A percentile compares a stretch with the other conserved stretches of the same genome.
These are phyloP conservation scores for Claviceps sp. DNA, from an alignment of 2,329 filamentous ascomycete species.

Conservation along the genomic window DNA sequence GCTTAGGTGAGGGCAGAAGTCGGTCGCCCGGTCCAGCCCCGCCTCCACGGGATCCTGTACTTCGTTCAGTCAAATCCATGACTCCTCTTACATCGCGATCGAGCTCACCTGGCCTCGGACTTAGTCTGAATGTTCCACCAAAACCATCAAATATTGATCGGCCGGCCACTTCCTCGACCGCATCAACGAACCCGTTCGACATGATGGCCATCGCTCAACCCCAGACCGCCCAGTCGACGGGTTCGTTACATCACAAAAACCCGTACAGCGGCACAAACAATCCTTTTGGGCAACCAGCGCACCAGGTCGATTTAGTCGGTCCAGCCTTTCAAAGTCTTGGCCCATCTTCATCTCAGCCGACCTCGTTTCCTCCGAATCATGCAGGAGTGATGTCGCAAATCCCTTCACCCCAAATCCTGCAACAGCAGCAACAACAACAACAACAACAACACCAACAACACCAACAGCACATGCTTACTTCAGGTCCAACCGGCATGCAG, in stretches of 20 bases:
- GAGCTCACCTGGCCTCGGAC: constrained; percentile 15
- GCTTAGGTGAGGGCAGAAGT: constrained; percentile 59
- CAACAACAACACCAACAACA: constrained; percentile 27
- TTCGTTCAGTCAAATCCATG: constrained; percentile 37
- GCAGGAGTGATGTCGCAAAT: constrained; percentile 29
- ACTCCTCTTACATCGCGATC: constrained; percentile 35
- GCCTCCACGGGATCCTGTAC: constrained; percentile 31
- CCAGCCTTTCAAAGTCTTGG: constrained; percentile 66
- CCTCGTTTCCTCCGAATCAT: constrained; percentile 50
- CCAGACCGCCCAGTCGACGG: constrained; percentile 52
- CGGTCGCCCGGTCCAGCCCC: constrained; percentile 21
- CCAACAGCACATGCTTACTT: constrained; percentile 25
- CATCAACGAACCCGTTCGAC: constrained; percentile 57
- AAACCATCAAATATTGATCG: constrained; percentile 16
- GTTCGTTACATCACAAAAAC: constrained; percentile 44
- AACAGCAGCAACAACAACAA: constrained; percentile 26
- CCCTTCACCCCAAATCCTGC: constrained; percentile 1
- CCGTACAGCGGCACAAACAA: constrained; percentile 48
- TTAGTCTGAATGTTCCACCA: constrained; percentile 20
- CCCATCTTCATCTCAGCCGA: constrained; percentile 40
- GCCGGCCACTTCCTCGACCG: constrained; percentile 27
- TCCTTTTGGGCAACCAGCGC: constrained; percentile 48
- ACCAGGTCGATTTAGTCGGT: constrained; percentile 33
- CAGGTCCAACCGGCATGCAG: constrained; percentile 26
- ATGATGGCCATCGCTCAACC: constrained; percentile 38